Base-by-base conservation (phyloP, 257 asterid species). In the Craterostigma plantagineum region DNA sequence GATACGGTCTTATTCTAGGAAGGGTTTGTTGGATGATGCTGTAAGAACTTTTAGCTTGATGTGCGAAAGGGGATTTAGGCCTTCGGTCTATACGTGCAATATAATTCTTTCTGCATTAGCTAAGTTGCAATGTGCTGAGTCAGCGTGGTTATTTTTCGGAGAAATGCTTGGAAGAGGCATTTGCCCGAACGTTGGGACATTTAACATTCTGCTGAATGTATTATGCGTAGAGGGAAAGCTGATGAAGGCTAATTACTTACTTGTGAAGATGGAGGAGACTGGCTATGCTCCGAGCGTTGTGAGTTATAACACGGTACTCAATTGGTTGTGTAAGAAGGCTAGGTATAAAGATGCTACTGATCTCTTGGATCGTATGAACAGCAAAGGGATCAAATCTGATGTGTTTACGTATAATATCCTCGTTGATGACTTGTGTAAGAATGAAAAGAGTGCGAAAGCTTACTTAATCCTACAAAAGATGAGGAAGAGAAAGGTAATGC, bases 271-370 rank as follows among this genome's bases (percentile, higher is more conserved):
- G 92, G 95, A 79, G 72, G 82, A 73, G 61, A 72, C 93, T 52
- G 97, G 93, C 30, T 81, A 74, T 65, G 73, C 72, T n/a, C 95
- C 83, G 0, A 80, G 52, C 10, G 60, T 70, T 34, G 92, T 83
- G 57, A 79, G 93, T 68, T 87, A 87, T 57, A 87, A 87, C 46
- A 76, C 93, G 5, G 67, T 87, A 48, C 67, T 87, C 43, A 83
- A 68, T 59, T 79, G 95, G 93, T 76, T 44, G 50, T 72, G 90
- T 71, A 87, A 87, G 65, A 74, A 63, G 62, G 76, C 82, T 16
- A 69, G 76, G 64, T 74, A 70, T 61, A 82, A 74, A 63, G 66
- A 77, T 43, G 95, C 92, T 35, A 34, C 38, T 10, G 72, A 56
- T 68, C 53, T 82, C 56, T 58, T 87, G 68, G 92, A 87, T 62